Conservation (phyloP, 2,329 filamentous ascomycete genomes). For the Cladophialophora bantiana region DNA sequence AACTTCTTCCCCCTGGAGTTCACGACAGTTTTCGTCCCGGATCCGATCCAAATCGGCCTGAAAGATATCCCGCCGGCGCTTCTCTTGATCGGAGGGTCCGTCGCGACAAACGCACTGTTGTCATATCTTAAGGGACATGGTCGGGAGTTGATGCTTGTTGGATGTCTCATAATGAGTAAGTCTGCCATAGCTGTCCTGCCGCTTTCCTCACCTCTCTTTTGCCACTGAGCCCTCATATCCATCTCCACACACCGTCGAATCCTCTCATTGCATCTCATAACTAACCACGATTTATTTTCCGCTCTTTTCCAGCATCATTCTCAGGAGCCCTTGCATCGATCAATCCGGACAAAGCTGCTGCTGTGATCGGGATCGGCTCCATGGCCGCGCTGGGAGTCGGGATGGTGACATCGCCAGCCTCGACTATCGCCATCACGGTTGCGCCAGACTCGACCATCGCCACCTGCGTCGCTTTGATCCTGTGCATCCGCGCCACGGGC, state of each 20-base stretch:
- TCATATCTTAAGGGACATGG: slow-evolving; percentile 2
- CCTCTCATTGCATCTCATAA: not conserved
- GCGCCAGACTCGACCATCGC: slow-evolving; percentile 12
- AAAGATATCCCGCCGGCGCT: slow-evolving; percentile 1
- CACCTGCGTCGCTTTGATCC: slow-evolving; percentile 13
- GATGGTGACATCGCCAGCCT: not conserved
- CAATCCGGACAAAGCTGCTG: not conserved
- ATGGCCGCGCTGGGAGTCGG: slow-evolving; percentile 14
- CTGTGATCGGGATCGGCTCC: slow-evolving; percentile 3
- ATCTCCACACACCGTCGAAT: not conserved
- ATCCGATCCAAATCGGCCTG: slow-evolving; percentile 13
- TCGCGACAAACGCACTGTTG: not conserved
- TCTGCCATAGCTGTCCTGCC: not conserved
- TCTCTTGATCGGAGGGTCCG: slow-evolving; percentile 7
- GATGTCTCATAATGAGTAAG: slow-evolving; percentile 15
- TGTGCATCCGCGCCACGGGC: slow-evolving; percentile 15
- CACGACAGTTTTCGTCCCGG: slow-evolving; percentile 6
- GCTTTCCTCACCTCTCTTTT: not conserved
- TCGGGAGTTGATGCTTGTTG: slow-evolving; percentile 11
- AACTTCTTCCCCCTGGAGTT: slow-evolving; percentile 10
- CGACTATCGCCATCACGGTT: slow-evolving; percentile 10
- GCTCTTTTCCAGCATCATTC: not conserved
- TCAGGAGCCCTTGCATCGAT: not conserved
- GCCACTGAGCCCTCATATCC: not conserved
- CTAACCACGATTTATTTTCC: not conserved